Conservation (phyloP, 2,329 filamentous ascomycete species). For the Colletotrichum godetiae region DNA sequence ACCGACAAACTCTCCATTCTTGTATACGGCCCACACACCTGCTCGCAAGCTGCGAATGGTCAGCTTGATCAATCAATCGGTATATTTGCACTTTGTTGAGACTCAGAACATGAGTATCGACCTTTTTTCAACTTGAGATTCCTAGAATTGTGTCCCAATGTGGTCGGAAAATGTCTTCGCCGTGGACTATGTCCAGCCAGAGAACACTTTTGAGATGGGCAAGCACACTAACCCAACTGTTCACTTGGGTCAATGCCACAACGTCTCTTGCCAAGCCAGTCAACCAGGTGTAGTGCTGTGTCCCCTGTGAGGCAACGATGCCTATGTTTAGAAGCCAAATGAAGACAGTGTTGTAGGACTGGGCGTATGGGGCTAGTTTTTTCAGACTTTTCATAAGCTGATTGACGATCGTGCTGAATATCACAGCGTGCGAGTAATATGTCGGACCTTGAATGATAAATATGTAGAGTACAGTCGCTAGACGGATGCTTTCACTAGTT, state of each 20-base stretch:
- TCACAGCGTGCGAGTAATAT: slow-evolving; percentile 63
- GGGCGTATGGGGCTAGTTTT: slow-evolving; percentile 31
- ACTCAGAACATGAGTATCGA: no score
- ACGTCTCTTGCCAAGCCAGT: slow-evolving; percentile 36
- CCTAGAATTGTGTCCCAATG: slow-evolving; percentile 41
- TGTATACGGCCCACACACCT: no score
- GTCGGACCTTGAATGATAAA: slow-evolving; percentile 65
- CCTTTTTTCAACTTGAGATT: no score
- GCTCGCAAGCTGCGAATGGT: no score
- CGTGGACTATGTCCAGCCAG: slow-evolving; percentile 42
- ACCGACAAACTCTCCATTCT: no score
- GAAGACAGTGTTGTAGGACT: slow-evolving; percentile 41
- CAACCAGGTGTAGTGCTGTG: slow-evolving; percentile 45
- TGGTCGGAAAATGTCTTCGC: slow-evolving; percentile 39
- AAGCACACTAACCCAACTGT: slow-evolving; percentile 28
- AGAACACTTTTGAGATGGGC: slow-evolving; percentile 40
- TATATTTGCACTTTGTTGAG: no score
- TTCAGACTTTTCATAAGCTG: slow-evolving; percentile 47
- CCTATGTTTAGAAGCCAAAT: slow-evolving; percentile 57
- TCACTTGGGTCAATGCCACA: background rate
- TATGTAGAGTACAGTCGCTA: slow-evolving; percentile 61
- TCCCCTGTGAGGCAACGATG: slow-evolving; percentile 47
- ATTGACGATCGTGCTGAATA: slow-evolving; percentile 48
- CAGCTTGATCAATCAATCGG: no score
- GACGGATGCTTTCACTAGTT: slow-evolving; percentile 57